Conservation (phyloP, 2,329 filamentous ascomycete genomes). For the Clonostachys rosea region DNA sequence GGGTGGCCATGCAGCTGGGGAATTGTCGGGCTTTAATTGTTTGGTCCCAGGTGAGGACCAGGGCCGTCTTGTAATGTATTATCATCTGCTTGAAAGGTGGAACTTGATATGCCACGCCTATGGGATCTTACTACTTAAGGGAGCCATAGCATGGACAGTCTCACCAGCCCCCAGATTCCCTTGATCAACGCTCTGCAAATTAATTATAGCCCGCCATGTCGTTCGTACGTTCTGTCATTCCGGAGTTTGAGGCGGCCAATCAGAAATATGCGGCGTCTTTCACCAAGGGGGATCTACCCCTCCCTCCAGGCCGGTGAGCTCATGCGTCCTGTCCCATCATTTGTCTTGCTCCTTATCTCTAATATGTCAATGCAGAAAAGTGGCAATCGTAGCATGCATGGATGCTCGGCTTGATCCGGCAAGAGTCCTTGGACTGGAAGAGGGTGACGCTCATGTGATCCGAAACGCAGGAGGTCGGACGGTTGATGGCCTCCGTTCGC, state of each 20-base stretch:
- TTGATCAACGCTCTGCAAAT: no score
- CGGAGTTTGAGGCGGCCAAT: constrained; percentile 1
- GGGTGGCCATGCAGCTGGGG: no score
- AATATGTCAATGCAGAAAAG: no score
- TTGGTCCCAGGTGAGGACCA: no score
- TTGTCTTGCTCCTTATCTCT: no score
- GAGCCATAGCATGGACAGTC: no score
- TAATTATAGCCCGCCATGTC: no score
- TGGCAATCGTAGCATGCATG: constrained; percentile 65
- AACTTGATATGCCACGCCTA: background rate
- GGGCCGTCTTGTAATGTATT: no score
- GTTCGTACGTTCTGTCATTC: background rate
- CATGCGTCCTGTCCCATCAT: background rate
- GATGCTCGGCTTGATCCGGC: constrained; percentile 70
- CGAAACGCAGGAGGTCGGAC: constrained; percentile 68
- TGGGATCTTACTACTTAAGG: background rate
- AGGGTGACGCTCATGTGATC: constrained; percentile 76
- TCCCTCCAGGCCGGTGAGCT: constrained; percentile 1
- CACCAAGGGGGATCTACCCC: background rate
- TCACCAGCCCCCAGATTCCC: no score
- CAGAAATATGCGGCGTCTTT: background rate
- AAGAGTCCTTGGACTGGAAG: constrained; percentile 62
- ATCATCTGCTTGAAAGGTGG: no score
- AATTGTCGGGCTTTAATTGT: no score
- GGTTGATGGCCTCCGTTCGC: constrained; percentile 65